Evolutionary conservation across 257 asterid species (phyloP).

Genomic region (Capsicum baccatum): DNA sequence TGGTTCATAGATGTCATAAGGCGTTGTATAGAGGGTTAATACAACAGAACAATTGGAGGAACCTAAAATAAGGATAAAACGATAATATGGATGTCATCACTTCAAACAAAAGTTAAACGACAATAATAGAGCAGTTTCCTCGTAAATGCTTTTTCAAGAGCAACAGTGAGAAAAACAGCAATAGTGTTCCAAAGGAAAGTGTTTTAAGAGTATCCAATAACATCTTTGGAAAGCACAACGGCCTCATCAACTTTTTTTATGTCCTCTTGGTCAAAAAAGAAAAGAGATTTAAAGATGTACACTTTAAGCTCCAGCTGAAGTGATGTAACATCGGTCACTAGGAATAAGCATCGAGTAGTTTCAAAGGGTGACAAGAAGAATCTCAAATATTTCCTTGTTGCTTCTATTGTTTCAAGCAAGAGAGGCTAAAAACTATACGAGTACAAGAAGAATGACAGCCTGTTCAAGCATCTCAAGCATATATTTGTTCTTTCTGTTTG

Average conservation of each 20-base stretch:
- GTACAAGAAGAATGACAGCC: too few species aligned
- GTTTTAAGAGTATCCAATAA: background rate
- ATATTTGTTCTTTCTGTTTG: too few species aligned
- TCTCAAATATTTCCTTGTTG: constrained; percentile 42
- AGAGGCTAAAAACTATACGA: too few species aligned
- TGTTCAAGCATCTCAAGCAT: background rate
- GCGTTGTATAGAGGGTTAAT: background rate
- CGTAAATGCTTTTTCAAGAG: constrained; percentile 37
- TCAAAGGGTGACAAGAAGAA: constrained; percentile 33
- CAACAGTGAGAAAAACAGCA: too few species aligned
- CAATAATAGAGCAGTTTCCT: background rate
- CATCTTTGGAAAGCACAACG: constrained; percentile 44
- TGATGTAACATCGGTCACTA: constrained; percentile 47
- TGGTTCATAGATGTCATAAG: background rate
- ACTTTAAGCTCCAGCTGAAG: background rate
- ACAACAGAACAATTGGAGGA: background rate
- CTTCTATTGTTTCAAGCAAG: too few species aligned
- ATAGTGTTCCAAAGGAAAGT: background rate
- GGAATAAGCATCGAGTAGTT: constrained; percentile 45
- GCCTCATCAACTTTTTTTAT: constrained; percentile 48
- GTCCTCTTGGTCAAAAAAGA: constrained; percentile 30
- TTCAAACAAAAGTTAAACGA: background rate
- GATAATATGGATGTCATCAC: background rate
- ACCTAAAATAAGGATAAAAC: background rate
- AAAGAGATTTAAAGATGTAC: constrained; percentile 65